These are phyloP conservation scores for Globisporangium cylindrosporum DNA, from an alignment of 352 stramenopile species.

Conservation along the genomic window DNA sequence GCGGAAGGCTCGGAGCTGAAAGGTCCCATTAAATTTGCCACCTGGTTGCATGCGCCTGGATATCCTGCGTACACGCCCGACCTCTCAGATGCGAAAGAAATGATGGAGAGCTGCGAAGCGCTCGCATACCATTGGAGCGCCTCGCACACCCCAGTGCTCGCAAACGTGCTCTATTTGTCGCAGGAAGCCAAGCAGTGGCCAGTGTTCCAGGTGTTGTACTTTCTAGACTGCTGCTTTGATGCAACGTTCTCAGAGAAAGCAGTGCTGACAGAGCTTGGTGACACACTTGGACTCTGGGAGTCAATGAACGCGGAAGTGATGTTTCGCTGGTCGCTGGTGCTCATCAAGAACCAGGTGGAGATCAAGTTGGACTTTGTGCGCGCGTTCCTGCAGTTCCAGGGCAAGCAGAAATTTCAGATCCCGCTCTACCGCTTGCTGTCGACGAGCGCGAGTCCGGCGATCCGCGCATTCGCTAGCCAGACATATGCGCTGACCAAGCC, in stretches of 20 bases:
- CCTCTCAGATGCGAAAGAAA: constrained; percentile 57
- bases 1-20: constrained; percentile 54
- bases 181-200: constrained; percentile 60
- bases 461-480: constrained; percentile 42
- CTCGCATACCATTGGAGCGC: constrained; percentile 62
- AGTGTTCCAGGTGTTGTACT: constrained; percentile 59
- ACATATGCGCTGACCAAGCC: constrained; percentile 42
- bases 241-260: constrained; percentile 36
- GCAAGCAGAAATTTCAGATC: constrained; percentile 83
- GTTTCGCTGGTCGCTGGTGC: constrained; percentile 63
- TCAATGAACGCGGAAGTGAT: constrained; percentile 63
- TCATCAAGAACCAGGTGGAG: constrained; percentile 62
- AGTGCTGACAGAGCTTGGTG: constrained; percentile 47
- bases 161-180: constrained; percentile 60
- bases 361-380: constrained; percentile 42
- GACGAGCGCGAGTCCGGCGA: constrained; percentile 30
- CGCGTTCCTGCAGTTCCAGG: constrained; percentile 61
- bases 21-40: constrained; percentile 57
- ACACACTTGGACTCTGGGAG: constrained; percentile 50
- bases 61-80: constrained; percentile 59
- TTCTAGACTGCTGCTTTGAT: constrained; percentile 61
- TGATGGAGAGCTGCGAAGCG: constrained; percentile 68
- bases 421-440: constrained; percentile 64
- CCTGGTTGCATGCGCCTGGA: constrained; percentile 64
- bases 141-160: constrained; percentile 44